Base-by-base conservation (phyloP, 2,329 filamentous ascomycete genomes). In the Intubia oerlemansii region DNA sequence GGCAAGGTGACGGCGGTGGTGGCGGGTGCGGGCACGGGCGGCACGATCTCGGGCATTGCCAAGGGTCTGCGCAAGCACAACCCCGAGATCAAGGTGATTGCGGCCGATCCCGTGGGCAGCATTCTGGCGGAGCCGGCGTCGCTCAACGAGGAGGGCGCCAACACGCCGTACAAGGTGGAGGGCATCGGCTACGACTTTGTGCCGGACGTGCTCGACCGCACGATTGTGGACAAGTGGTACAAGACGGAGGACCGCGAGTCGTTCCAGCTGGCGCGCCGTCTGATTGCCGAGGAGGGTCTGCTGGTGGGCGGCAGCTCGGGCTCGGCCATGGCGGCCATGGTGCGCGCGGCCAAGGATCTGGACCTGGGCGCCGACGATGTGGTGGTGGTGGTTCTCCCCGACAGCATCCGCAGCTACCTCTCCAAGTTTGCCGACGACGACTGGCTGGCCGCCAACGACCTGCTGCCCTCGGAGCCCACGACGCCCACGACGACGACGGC, bases 151-250 rank as follows among this genome's bases (percentile, higher is more conserved):
- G 74, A 79, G 38, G 67, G 73, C 45, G 64, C 66, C 35, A 85
- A 93, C 44, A 71, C 81, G 49, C 60, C 73, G 2, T 98, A 98
- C 59, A 95, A 98, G 57, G 88, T 98, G 1, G 88, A 98, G 56
- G 88, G 88, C 24, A 98, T 98, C 43, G 88, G 88, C 13, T 98
- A 98, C 49, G 88, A 98, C 50, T 98, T 98, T 49, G 77, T 98
- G 34, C 88, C 90, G 6, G 80, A 95, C 15, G 90, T 98, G 5
- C 59, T 98, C 31, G 72, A 88, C 39, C 80, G 75, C 44, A 52
- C 71, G 17, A 49, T 66, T 5, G 78, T 98, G 17, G 79, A 93
- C 50, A 77, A 75, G 46, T 98, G 88, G 88, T 95, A 93, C 59
- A 98, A 98, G 67, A 98, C 88, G 4, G 79, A 85, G 36, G 88